Conservation (phyloP, 192 early-diverging fungal genomes). For the Cetraspora pellucida region DNA sequence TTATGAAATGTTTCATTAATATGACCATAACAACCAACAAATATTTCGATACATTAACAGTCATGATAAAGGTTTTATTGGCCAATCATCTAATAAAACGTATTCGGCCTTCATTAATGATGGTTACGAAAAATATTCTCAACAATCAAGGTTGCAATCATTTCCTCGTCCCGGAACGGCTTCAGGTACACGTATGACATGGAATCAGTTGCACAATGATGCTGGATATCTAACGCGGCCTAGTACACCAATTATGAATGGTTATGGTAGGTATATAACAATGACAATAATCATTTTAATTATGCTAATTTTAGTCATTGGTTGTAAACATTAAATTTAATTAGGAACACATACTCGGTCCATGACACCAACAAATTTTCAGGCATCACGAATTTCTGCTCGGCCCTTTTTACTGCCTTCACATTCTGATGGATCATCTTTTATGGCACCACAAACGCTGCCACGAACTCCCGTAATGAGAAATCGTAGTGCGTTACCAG, state of each 20-base stretch:
- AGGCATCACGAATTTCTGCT: background rate
- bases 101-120: background rate
- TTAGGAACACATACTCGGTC: background rate
- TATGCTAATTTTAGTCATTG: background rate
- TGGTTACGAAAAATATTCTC: background rate
- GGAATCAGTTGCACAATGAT: background rate
- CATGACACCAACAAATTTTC: background rate
- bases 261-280: background rate
- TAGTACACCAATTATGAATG: background rate
- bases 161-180: slow-evolving; percentile 9
- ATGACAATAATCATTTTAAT: background rate
- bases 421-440: too few species aligned
- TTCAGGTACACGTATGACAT: slow-evolving; percentile 6
- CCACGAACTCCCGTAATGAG: slow-evolving; percentile 12
- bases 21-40: too few species aligned
- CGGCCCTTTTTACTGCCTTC: background rate
- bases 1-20: too few species aligned
- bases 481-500: background rate
- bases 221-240: background rate
- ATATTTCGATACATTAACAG: too few species aligned
- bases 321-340: background rate
- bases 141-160: background rate
- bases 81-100: background rate
- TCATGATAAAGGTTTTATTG: too few species aligned
- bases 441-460: background rate